These are phyloP conservation scores for Solanum corneliomulleri DNA, from an alignment of 257 asterid genomes.

Conservation along the genomic window DNA sequence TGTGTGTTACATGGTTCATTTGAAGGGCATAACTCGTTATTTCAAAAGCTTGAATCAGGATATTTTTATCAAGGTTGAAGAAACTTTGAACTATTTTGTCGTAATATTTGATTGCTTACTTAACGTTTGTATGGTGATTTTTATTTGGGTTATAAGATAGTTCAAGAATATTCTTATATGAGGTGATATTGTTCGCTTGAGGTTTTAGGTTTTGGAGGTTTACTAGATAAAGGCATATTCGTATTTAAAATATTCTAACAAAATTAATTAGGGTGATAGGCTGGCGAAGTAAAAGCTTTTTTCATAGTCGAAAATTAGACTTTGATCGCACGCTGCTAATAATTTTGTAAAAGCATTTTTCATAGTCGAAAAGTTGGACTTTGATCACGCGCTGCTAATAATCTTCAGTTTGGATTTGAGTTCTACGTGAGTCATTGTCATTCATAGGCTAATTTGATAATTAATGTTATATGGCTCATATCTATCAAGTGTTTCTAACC, in stretches of 20 bases:
- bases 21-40: fast-evolving
- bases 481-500: background rate
- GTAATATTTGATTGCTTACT: no score
- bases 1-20: background rate
- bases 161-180: background rate
- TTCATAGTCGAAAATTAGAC: background rate
- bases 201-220: background rate
- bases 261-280: background rate
- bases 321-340: no score
- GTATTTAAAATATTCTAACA: no score
- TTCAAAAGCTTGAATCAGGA: no score
- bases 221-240: no score
- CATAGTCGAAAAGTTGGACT: background rate
- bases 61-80: no score
- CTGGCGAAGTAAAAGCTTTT: background rate
- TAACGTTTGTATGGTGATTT: background rate
- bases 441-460: background rate
- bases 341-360: background rate
- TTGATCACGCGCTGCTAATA: background rate
- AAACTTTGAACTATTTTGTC: no score
- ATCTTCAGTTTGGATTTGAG: background rate
- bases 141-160: background rate
- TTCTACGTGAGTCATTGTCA: background rate
- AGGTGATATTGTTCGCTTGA: background rate
- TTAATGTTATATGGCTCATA: background rate